phyloP scores from a whole-genome alignment of 179 eudicot species.

The Sideroxylon spinosum region DNA sequence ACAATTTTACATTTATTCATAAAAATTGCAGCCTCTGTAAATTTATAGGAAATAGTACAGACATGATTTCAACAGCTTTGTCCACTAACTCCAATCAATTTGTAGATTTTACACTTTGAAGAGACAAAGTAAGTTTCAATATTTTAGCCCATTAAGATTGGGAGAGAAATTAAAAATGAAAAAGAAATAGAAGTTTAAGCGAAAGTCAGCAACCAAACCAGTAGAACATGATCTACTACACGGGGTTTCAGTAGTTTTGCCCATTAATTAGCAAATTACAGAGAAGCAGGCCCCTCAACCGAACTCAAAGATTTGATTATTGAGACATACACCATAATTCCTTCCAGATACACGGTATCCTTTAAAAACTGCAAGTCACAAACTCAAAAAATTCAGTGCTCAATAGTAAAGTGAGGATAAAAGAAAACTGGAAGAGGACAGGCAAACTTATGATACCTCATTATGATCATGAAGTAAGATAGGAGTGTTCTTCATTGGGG shows the following conservation, averaged over 20 bases:
- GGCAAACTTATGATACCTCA: slow-evolving; percentile 44
- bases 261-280: slow-evolving; percentile 1
- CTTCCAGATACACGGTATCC: slow-evolving; percentile 58
- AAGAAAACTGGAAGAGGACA: slow-evolving; percentile 3
- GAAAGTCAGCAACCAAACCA: neutral
- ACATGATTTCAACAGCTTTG: neutral
- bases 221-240: neutral
- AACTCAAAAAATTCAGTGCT: neutral
- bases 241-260: neutral
- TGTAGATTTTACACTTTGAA: too few species aligned
- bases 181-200: neutral
- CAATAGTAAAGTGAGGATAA: neutral
- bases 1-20: too few species aligned
- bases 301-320: slow-evolving; percentile 71
- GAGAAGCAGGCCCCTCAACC: slow-evolving; percentile 32
- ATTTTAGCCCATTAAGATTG: neutral
- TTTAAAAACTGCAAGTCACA: slow-evolving; percentile 47
- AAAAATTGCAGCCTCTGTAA: too few species aligned
- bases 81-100: neutral
- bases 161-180: neutral
- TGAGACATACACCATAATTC: slow-evolving; percentile 64
- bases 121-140: too few species aligned
- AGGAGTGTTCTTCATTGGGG: slow-evolving; percentile 84
- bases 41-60: neutral
- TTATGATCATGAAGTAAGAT: slow-evolving; percentile 79